Percentiles rank a stretch among this genome's conserved stretches.
Evolutionary conservation across 2,329 filamentous ascomycete genomes (phyloP).

Genomic region (Coniella vitis): DNA sequence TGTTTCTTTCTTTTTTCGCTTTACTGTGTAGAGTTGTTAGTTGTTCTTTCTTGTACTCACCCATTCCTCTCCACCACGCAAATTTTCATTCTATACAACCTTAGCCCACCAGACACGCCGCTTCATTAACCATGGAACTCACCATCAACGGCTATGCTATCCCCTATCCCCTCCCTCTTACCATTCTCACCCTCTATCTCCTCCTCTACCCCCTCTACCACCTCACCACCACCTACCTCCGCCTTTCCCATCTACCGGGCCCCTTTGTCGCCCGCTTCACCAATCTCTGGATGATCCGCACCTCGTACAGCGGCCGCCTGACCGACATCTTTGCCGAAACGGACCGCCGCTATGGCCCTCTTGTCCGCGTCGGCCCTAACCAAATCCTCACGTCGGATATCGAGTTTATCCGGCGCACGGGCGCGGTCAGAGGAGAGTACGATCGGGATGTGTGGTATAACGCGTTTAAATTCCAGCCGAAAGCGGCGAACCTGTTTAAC

Average conservation of each 20-base stretch:
- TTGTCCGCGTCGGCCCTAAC: constrained; percentile 30
- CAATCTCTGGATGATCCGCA: constrained; percentile 25
- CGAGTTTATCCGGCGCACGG: constrained; percentile 25
- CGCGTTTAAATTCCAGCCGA: constrained; percentile 7
- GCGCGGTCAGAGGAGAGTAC: constrained; percentile 24
- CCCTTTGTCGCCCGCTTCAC: constrained; percentile 26
- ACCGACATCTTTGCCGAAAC: constrained; percentile 19
- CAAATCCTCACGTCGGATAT: constrained; percentile 29
- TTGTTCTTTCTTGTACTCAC: too few relatives aligned
- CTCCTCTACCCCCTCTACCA: constrained; percentile 15
- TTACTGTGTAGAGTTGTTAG: too few relatives aligned
- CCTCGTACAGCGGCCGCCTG: constrained; percentile 19
- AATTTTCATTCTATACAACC: too few relatives aligned
- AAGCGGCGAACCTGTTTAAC: constrained; percentile 6
- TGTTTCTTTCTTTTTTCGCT: too few relatives aligned
- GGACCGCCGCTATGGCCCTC: constrained; percentile 21
- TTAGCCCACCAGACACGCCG: too few relatives aligned
- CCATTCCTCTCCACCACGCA: too few relatives aligned
- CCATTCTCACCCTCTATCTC: not conserved
- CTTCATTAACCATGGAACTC: not conserved
- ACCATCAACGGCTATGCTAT: not conserved
- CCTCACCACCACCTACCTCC: constrained; percentile 13
- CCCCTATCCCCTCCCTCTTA: not conserved
- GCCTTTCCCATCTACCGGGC: constrained; percentile 22
- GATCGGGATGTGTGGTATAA: constrained; percentile 14